Percentiles rank a stretch among this genome's conserved stretches.
Evolutionary conservation across 2,329 filamentous ascomycete species (phyloP).

Genomic region (Didymosphaeria variabile): DNA sequence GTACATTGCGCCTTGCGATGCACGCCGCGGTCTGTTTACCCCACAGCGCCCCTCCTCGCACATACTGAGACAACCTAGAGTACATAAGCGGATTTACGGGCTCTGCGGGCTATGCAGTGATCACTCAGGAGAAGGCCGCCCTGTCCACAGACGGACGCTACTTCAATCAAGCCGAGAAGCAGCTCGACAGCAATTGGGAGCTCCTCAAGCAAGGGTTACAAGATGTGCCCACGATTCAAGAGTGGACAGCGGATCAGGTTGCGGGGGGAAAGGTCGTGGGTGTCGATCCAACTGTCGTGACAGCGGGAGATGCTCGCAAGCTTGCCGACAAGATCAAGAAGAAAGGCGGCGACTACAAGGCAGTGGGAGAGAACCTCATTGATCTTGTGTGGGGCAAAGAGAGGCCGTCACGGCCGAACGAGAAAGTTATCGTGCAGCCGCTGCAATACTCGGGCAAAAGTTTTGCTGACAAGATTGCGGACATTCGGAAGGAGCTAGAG

Average conservation of each 20-base stretch:
- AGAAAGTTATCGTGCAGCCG: constrained; percentile 76
- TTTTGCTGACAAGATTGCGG: constrained; percentile 81
- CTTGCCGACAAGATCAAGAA: constrained; percentile 87
- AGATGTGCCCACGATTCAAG: constrained; percentile 96
- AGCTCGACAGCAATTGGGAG: constrained; percentile 90
- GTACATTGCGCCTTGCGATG: constrained; percentile 97
- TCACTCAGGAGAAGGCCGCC: constrained; percentile 86
- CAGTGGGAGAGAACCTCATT: constrained; percentile 84
- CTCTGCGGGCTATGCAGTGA: constrained; percentile 90
- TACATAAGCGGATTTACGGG: constrained; percentile 95
- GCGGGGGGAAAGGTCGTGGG: constrained; percentile 86
- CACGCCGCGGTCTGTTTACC: constrained; percentile 69
- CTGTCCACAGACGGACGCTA: constrained; percentile 96
- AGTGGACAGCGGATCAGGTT: constrained; percentile 90
- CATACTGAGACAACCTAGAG: constrained; percentile 57
- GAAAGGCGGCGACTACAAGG: constrained; percentile 80
- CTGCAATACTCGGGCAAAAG: constrained; percentile 82
- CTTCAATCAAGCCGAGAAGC: constrained; percentile 93
- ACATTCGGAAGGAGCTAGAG: constrained; percentile 87
- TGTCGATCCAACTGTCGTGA: constrained; percentile 88
- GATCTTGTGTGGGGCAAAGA: constrained; percentile 85
- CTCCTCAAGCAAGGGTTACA: constrained; percentile 92
- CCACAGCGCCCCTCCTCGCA: constrained; percentile 22
- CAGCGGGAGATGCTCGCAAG: constrained; percentile 76
- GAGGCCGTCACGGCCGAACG: constrained; percentile 77